A percentile compares a stretch with the other conserved stretches of the same genome.
Conservation (phyloP, 441 rosid species). For the Viola pubescens region DNA sequence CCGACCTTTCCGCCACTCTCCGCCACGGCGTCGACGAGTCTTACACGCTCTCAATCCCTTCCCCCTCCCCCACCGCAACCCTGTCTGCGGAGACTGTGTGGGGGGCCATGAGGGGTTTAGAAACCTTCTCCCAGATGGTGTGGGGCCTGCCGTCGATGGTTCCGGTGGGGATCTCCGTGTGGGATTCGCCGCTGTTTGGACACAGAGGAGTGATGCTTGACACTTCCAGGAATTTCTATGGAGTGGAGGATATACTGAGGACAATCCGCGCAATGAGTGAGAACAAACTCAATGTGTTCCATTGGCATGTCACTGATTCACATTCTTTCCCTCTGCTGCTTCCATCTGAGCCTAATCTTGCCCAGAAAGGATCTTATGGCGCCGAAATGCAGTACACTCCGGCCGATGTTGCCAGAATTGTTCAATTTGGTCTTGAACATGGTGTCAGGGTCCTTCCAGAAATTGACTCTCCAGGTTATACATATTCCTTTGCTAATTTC, state of each 20-base stretch:
- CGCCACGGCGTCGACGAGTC: constrained; percentile 67
- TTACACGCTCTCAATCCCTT: constrained; percentile 48
- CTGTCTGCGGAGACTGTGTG: constrained; percentile 52
- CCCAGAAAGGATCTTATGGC: constrained; percentile 68
- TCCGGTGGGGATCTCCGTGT: constrained; percentile 37
- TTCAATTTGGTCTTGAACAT: constrained; percentile 58
- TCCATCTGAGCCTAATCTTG: constrained; percentile 70
- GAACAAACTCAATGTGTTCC: constrained; percentile 83
- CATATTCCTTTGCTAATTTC: too few species aligned
- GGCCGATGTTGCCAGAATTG: constrained; percentile 41
- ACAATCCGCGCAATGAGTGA: constrained; percentile 60
- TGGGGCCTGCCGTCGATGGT: constrained; percentile 47
- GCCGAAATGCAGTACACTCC: constrained; percentile 58
- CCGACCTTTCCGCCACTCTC: constrained; percentile 43
- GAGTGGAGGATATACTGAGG: constrained; percentile 57
- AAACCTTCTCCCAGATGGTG: constrained; percentile 72
- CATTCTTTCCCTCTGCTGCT: constrained; percentile 75
- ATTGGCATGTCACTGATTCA: constrained; percentile 83
- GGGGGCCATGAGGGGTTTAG: constrained; percentile 90
- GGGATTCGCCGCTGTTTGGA: constrained; percentile 52
- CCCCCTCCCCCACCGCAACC: constrained; percentile 20
- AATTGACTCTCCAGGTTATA: constrained; percentile 68
- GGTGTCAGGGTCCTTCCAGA: constrained; percentile 80
- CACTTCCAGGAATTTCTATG: constrained; percentile 74
- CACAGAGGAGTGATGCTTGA: constrained; percentile 70